Evolutionary conservation across 2,329 filamentous ascomycete species (phyloP), one percentile per base, ranked within the genome.

Genomic region (Pseudogymnoascus sp.): DNA sequence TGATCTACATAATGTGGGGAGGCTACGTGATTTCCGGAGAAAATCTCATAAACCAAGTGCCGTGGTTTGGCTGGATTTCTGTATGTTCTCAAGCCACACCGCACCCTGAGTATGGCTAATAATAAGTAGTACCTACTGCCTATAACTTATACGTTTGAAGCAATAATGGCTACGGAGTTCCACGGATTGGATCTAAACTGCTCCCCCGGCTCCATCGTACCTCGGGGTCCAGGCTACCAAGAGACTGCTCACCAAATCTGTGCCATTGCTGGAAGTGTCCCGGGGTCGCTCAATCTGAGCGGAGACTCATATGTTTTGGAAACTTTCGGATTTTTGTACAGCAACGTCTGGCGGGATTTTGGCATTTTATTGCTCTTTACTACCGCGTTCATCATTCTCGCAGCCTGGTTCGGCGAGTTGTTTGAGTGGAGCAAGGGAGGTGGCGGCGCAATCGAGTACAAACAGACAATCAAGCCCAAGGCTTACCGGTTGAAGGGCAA

Each of bases 111-210:
- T 44, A 44, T 44, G 10, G 19, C 40, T 44, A 44, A 44, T 9
- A 44, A 23, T 2, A 44, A 44, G 13, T 44, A 44, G 40, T 44
- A 44, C 19, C 13, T 44, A 23, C 40, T 44, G 2, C 40, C 40
- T 44, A 13, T 91, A 3, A 83, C 88, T 0, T 91, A 90, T 64
- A 85, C 80, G 0, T 91, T 90, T 63, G 85, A 90, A 67, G 82
- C 82, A 0, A 72, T 92, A 0, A 78, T 91, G 70, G 78, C 85
- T 0, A 91, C 91, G 68, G 88, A 91, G 70, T 90, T 91, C 64
- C 80, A 88, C 66, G 76, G 75, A 37, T 75, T 88, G 70, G 77
- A 69, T 2, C 79, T 85, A 44, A 44, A 13, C 40, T 44, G 40
- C 40, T 44, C 40, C 40, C 40, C 40, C 10, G 10, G 19, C 40